Percentiles rank a stretch among this genome's conserved stretches.
Evolutionary conservation across 2,329 filamentous ascomycete species (phyloP).

Genomic region (Apiospora saccharicola): DNA sequence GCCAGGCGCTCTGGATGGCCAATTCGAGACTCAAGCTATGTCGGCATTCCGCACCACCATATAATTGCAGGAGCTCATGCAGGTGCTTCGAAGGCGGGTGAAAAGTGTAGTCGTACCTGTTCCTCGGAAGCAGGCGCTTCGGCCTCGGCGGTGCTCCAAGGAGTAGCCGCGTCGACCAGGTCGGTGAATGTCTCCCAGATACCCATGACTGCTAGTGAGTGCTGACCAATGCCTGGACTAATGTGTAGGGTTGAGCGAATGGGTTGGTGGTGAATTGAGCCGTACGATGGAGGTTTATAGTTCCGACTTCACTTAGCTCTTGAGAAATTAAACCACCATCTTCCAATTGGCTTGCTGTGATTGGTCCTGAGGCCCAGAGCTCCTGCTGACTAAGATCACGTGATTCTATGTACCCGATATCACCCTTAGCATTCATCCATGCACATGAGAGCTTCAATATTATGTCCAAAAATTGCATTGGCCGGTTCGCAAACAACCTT

Average conservation of each 20-base stretch:
- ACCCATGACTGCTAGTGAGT: constrained; percentile 59
- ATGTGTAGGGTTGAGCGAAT: constrained; percentile 44
- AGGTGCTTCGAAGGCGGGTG: constrained; percentile 25
- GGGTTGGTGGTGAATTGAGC: constrained; percentile 41
- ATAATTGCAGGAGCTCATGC: not conserved
- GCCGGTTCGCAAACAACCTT: not conserved
- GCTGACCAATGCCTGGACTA: constrained; percentile 46
- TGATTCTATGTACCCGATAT: constrained; percentile 31
- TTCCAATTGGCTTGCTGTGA: constrained; percentile 57
- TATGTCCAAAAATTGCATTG: too few relatives aligned
- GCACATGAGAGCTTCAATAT: not conserved
- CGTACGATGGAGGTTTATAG: constrained; percentile 48
- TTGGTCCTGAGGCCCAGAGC: constrained; percentile 46
- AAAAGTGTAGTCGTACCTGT: constrained; percentile 52
- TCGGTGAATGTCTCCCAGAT: constrained; percentile 72
- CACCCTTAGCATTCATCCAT: not conserved
- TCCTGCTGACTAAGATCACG: constrained; percentile 38
- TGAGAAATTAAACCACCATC: constrained; percentile 53
- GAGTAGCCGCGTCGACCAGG: constrained; percentile 69
- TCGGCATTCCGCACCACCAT: not conserved
- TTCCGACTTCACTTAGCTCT: constrained; percentile 39
- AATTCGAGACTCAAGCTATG: not conserved
- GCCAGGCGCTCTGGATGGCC: not conserved
- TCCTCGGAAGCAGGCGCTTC: constrained; percentile 74
- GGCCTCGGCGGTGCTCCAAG: constrained; percentile 70